Evolutionary conservation across 23 red algal species (phyloP).

Genomic region (Pyropia yezoensis): DNA sequence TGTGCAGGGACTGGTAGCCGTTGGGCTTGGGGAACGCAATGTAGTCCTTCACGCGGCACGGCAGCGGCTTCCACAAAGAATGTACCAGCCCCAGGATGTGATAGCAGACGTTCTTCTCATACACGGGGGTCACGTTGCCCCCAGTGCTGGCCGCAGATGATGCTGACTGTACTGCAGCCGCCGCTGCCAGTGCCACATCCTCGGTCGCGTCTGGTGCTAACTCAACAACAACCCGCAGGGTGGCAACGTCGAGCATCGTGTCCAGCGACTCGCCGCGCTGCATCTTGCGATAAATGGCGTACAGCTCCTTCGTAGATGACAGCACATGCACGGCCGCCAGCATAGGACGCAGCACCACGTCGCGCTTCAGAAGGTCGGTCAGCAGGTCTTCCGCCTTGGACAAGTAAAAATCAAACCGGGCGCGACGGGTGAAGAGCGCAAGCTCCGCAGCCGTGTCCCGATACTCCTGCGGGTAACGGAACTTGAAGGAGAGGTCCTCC

Average conservation of each 20-base stretch:
- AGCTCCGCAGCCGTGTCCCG: conserved; percentile 42
- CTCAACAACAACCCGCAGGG: conserved; percentile 71
- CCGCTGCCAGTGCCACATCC: too few species aligned
- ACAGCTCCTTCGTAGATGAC: conserved; percentile 62
- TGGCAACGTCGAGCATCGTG: conserved; percentile 77
- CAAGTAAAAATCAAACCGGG: conserved; percentile 29
- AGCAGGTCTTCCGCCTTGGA: conserved; percentile 41
- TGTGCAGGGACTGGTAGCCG: conserved; percentile 95
- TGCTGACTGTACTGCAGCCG: too few species aligned
- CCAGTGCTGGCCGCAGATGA: background rate
- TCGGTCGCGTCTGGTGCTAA: conserved; percentile 19
- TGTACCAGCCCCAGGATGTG: conserved; percentile 86
- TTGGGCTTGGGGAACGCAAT: conserved; percentile 99
- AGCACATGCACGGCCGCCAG: conserved; percentile 51
- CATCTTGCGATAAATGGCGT: conserved; percentile 79
- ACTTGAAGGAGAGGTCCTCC: conserved; percentile 84
- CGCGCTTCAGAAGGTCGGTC: conserved; percentile 56
- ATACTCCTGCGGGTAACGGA: conserved; percentile 80
- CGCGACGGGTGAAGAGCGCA: conserved; percentile 26
- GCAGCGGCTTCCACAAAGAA: conserved; percentile 82
- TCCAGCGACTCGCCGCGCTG: conserved; percentile 56
- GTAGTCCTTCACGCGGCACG: conserved; percentile 93
- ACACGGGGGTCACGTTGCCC: background rate
- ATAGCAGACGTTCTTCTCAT: conserved; percentile 83
- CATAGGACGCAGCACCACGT: conserved; percentile 67